Conservation (phyloP, 257 asterid species). For the Solanum neorickii region DNA sequence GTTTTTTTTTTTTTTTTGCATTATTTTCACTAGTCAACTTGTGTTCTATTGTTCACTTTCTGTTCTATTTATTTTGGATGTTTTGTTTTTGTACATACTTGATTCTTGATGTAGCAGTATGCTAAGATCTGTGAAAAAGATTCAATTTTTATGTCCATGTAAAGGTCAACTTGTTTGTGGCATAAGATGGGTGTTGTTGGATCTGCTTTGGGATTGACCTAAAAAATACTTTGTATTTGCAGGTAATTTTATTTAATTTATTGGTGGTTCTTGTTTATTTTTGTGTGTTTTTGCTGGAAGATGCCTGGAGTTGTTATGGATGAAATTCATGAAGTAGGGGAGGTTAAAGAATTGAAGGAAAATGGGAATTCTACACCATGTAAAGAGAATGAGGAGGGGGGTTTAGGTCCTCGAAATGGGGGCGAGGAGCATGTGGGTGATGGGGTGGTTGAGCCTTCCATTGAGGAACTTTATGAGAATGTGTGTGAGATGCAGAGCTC, state of each 20-base stretch:
- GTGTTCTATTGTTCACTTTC: background rate
- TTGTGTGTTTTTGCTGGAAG: slow-evolving; percentile 4
- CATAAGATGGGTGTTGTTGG: background rate
- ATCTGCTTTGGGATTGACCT: background rate
- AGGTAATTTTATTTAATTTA: slow-evolving; percentile 19
- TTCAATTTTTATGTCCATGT: background rate
- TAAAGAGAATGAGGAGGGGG: slow-evolving; percentile 19
- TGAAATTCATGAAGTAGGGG: slow-evolving; percentile 39
- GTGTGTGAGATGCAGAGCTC: slow-evolving; percentile 98
- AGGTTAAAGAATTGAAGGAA: slow-evolving; percentile 25
- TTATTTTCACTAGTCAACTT: background rate
- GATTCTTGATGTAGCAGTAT: slow-evolving; percentile 7
- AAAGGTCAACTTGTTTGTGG: background rate
- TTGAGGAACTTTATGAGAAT: slow-evolving; percentile 78
- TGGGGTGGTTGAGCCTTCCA: slow-evolving; percentile 55
- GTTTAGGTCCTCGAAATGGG: slow-evolving; percentile 24
- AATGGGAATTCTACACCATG: slow-evolving; percentile 22
- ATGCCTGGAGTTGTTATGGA: slow-evolving; percentile 76
- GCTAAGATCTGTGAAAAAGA: slow-evolving; percentile 26
- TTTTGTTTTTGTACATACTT: background rate
- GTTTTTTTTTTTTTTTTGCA: too few relatives aligned
- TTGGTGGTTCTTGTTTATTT: slow-evolving; percentile 13
- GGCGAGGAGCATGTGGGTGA: slow-evolving; percentile 13
- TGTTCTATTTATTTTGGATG: background rate
- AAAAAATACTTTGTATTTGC: background rate